Percentiles rank a stretch among this genome's conserved stretches.
These are phyloP conservation scores for Linaria vulgaris DNA, from an alignment of 257 asterid species.

Conservation along the genomic window DNA sequence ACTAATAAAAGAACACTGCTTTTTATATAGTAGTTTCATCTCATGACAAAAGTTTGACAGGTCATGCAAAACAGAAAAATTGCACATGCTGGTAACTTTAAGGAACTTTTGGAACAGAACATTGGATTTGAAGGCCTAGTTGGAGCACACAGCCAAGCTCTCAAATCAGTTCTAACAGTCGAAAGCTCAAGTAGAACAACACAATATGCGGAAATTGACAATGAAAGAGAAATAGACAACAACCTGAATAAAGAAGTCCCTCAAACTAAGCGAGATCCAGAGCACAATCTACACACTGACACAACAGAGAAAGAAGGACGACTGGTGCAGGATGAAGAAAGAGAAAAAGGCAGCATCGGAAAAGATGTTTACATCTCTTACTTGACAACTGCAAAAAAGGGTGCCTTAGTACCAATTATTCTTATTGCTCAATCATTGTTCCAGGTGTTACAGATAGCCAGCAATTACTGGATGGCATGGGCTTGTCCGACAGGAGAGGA, in stretches of 20 bases:
- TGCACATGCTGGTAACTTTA: slow-evolving; percentile 76
- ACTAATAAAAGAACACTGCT: no score
- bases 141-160: slow-evolving; percentile 91
- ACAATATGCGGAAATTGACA: slow-evolving; percentile 38
- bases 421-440: slow-evolving; percentile 70
- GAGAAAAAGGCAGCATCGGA: slow-evolving; percentile 91
- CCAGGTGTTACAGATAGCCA: slow-evolving; percentile 72
- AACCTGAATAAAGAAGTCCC: slow-evolving; percentile 48
- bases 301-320: slow-evolving; percentile 73
- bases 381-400: slow-evolving; percentile 64
- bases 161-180: slow-evolving; percentile 62
- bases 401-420: slow-evolving; percentile 71
- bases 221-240: slow-evolving; percentile 43
- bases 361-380: slow-evolving; percentile 74
- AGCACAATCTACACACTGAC: slow-evolving; percentile 63
- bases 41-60: slow-evolving; percentile 38
- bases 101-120: slow-evolving; percentile 69
- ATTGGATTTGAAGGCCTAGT: slow-evolving; percentile 85
- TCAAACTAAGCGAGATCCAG: slow-evolving; percentile 65
- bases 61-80: slow-evolving; percentile 86
- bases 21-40: not conserved
- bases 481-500: slow-evolving; percentile 69
- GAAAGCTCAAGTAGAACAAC: slow-evolving; percentile 56
- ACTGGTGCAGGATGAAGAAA: slow-evolving; percentile 85
- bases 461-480: slow-evolving; percentile 99